phyloP scores from a whole-genome alignment of 2,329 filamentous ascomycete species.

The Fusarium drepaniforme region DNA sequence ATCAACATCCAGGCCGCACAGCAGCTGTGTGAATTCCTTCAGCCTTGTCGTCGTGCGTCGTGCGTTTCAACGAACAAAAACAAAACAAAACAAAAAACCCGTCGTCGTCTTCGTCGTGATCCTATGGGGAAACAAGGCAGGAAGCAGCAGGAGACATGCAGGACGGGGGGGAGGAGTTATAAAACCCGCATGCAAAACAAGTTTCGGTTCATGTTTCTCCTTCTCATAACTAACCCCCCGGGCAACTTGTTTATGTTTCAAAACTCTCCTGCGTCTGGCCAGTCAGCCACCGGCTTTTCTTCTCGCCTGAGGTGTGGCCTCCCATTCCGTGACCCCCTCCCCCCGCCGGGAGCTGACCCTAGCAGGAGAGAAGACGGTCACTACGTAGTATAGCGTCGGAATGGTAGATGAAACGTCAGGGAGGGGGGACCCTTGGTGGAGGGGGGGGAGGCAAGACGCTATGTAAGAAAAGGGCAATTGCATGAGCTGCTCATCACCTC shows the following conservation, averaged over 20 bases:
- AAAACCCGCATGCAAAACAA: slow-evolving; percentile 29
- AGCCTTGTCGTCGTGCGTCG: slow-evolving; percentile 10
- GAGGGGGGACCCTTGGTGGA: not conserved
- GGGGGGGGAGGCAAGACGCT: not conserved
- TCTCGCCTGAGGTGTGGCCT: slow-evolving; percentile 18
- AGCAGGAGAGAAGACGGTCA: not conserved
- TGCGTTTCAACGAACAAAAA: not conserved
- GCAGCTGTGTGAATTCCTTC: slow-evolving; percentile 33
- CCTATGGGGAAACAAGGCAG: not conserved
- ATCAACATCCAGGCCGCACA: slow-evolving; percentile 31
- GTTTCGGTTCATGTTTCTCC: slow-evolving; percentile 7
- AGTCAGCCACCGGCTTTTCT: slow-evolving; percentile 2
- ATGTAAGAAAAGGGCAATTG: slow-evolving; percentile 1
- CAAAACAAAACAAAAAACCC: not conserved
- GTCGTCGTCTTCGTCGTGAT: slow-evolving; percentile 14
- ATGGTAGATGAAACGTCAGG: slow-evolving; percentile 28
- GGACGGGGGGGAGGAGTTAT: slow-evolving; percentile 8
- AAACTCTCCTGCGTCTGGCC: not conserved
- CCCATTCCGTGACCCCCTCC: slow-evolving; percentile 14
- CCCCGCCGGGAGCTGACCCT: not conserved
- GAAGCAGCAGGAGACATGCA: not conserved
- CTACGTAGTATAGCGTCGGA: slow-evolving; percentile 7
- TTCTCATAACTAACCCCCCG: slow-evolving; percentile 4
- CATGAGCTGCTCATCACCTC: not conserved
- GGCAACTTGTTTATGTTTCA: slow-evolving; percentile 34